Base-by-base conservation (phyloP, 177 flowering plant genomes). In the Telopea speciosissima region DNA sequence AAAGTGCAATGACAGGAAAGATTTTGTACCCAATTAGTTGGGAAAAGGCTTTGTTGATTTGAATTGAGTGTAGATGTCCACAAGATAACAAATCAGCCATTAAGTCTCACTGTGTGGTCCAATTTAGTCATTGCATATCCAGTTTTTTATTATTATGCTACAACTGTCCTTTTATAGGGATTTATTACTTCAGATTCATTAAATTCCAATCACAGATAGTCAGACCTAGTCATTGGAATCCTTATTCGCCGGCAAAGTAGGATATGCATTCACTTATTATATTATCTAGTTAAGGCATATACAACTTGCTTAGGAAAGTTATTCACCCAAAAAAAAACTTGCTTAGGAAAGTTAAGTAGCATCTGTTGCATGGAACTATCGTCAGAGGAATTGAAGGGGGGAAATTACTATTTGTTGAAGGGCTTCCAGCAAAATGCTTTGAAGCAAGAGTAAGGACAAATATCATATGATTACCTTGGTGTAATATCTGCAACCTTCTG, bases 401-500 rank as follows among this genome's bases (percentile, higher is more conserved):
- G 5, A 31, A 31, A 31, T 31, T 36, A 36, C 40, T 36, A 36
- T 21, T 73, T 44, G 25, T 17, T 58, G 31, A 28, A 40, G 45
- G 62, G 21, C 52, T 42, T 65, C 54, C 70, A 70, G 26, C 19
- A 13, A 25, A 64, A 56, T 36, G 67, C 59, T 54, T 60, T n/a
- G 12, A 61, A 25, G 16, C 49, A 8, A 28, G 44, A 21, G 25
- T 21, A 24, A 70, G 24, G 63, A 58, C 2, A 49, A 62, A 72
- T n/a, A 68, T 40, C 42, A 19, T 70, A 68, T 71, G 66, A 72
- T 63, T 75, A 92, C 98, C 87, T 87, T 76, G 24, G 96, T 90
- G 79, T 87, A 94, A 72, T 94, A 94, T 89, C 97, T 85, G 83
- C 98, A 94, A 33, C 97, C 98, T 11, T 77, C 74, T 33, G 89